These are phyloP conservation scores for Colletotrichum sublineola DNA, from an alignment of 2,329 filamentous ascomycete genomes.

Conservation along the genomic window DNA sequence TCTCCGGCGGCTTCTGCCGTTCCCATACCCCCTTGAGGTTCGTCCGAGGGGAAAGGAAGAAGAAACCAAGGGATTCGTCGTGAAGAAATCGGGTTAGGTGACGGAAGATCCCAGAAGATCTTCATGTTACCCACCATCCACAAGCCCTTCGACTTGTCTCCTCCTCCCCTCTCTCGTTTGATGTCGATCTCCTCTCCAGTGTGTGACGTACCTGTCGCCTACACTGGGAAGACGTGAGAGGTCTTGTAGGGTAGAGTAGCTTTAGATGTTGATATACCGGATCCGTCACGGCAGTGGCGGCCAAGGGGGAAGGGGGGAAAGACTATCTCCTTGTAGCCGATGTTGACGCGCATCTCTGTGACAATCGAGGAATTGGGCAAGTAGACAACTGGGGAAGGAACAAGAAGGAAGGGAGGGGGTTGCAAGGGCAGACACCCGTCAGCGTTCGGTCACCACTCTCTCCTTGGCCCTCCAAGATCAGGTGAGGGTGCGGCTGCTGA, in stretches of 20 bases:
- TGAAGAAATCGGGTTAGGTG: background rate
- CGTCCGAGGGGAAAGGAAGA: background rate
- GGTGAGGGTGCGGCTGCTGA: slow-evolving; percentile 8
- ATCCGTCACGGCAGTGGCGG: background rate
- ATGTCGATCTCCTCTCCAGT: background rate
- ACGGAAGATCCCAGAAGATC: slow-evolving; percentile 32
- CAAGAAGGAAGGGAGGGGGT: background rate
- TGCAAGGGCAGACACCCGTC: background rate
- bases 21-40: background rate
- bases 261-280: background rate
- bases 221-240: background rate
- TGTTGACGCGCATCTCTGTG: background rate
- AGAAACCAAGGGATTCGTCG: background rate
- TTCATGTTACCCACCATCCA: background rate
- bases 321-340: background rate
- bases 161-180: background rate
- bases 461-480: background rate
- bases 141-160: no score
- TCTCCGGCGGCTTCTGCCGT: background rate
- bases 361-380: background rate
- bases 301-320: background rate
- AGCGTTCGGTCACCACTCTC: background rate
- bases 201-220: no score
- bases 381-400: no score
- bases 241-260: background rate